Percentiles rank a stretch among this genome's conserved stretches.
Evolutionary conservation across 345 rosid species (phyloP).

Genomic region (Eutrema japonicum): DNA sequence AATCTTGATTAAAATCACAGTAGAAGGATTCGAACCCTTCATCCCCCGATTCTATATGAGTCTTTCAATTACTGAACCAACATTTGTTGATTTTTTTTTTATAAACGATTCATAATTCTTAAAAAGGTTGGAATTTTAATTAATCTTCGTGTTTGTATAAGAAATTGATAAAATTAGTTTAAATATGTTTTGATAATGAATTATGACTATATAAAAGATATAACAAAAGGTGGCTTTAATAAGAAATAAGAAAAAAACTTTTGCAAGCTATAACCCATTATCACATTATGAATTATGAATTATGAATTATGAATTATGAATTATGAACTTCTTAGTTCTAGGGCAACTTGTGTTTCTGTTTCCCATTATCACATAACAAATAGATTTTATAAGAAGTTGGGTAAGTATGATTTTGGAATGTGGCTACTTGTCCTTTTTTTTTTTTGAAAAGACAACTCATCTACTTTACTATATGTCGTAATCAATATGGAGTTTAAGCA

Average conservation of each 20-base stretch:
- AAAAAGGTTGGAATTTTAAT: too few species aligned
- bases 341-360: conserved; percentile 26
- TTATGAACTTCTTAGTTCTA: conserved; percentile 17
- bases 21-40: too few species aligned
- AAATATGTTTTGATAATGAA: not conserved
- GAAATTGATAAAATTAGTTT: not conserved
- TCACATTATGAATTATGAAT: too few species aligned
- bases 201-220: not conserved
- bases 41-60: too few species aligned
- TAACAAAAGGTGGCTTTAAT: conserved; percentile 4
- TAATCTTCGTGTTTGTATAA: not conserved
- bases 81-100: too few species aligned
- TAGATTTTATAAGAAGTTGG: conserved; percentile 33
- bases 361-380: conserved; percentile 34
- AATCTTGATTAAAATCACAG: too few species aligned
- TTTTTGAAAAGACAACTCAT: conserved; percentile 19
- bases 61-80: too few species aligned
- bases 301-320: too few species aligned
- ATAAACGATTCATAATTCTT: too few species aligned
- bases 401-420: conserved; percentile 31
- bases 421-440: conserved; percentile 17
- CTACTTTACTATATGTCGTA: conserved; percentile 36
- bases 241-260: not conserved
- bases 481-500: conserved; percentile 20
- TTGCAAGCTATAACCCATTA: not conserved